Conservation (phyloP, 148 eudicot genomes). For the Rhododendron ovatum region DNA sequence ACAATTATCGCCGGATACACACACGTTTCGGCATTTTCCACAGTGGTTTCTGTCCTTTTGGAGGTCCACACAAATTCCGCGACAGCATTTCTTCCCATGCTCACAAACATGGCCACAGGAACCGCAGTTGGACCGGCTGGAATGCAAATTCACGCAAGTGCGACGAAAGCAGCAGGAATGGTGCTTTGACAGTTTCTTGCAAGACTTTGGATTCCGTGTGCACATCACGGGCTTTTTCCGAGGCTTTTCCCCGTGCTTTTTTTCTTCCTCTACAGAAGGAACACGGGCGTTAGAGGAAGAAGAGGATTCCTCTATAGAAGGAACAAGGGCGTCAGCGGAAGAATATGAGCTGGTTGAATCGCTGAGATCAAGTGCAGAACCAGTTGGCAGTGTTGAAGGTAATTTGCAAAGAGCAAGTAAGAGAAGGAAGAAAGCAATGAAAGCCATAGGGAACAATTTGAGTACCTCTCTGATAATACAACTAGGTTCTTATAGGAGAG, state of each 20-base stretch:
- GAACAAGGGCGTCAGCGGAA: neutral
- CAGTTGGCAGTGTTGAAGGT: neutral
- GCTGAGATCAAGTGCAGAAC: neutral
- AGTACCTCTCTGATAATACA: neutral
- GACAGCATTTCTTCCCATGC: conserved; percentile 5
- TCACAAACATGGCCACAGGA: neutral
- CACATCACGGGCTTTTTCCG: neutral
- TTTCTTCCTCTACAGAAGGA: neutral
- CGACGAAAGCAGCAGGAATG: neutral
- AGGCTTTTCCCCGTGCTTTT: neutral
- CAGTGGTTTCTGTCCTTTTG: conserved; percentile 2
- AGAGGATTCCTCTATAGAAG: neutral
- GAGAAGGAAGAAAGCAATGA: conserved; percentile 2
- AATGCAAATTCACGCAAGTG: neutral
- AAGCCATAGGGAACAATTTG: neutral
- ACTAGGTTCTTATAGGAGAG: neutral
- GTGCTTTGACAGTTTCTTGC: conserved; percentile 1
- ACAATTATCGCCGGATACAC: neutral
- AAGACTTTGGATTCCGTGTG: neutral
- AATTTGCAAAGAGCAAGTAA: neutral
- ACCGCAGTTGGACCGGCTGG: neutral
- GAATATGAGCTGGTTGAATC: neutral
- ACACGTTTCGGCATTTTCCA: neutral
- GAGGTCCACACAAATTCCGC: conserved; percentile 3
- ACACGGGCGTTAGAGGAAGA: neutral